Evolutionary conservation across 78 protist genomes (phyloP), one percentile per base, ranked within the genome.

Genomic region (Parvularia atlantis): DNA sequence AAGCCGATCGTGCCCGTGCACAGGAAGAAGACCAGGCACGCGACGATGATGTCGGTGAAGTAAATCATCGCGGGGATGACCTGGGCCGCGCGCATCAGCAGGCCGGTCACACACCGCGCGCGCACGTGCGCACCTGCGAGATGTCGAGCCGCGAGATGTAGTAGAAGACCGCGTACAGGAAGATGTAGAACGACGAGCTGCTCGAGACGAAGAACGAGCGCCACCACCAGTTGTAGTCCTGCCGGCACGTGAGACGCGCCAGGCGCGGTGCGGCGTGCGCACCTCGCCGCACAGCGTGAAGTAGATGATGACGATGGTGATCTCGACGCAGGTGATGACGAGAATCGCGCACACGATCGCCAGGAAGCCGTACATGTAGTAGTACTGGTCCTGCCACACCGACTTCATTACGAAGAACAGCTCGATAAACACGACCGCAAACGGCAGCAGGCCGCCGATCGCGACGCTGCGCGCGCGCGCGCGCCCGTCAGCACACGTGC

Each of bases 201-300:
- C 94, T 98, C 2, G 91, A 39, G 5, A 89, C 84, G 67, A 94
- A 33, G 85, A 88, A 92, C 2, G 94, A 62, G 53, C 97, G 72
- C 98, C 99, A 95, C 98, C 97, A 92, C 97, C 98, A 91, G 69
- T 87, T 81, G 76, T 92, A 89, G 69, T 92, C 92, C 87, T 83
- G 59, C 17, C 43, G 33, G 0, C n/a, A n/a, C n/a, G n/a, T n/a
- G n/a, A n/a, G n/a, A n/a, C n/a, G n/a, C n/a, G n/a, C n/a, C n/a
- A n/a, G n/a, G 63, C 5, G 22, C 2, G 7, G 66, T 22, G 43
- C 2, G 31, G 11, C 11, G 58, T 13, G 10, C 58, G 58, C n/a
- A 53, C 58, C 68, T 74, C 79, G 30, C 64, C 33, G 68, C 73
- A 65, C 28, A 92, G 88, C 80, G 90, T 94, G 89, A 92, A 90